phyloP scores from a whole-genome alignment of 2,329 filamentous ascomycete genomes.

The Fusarium cyanostomum region DNA sequence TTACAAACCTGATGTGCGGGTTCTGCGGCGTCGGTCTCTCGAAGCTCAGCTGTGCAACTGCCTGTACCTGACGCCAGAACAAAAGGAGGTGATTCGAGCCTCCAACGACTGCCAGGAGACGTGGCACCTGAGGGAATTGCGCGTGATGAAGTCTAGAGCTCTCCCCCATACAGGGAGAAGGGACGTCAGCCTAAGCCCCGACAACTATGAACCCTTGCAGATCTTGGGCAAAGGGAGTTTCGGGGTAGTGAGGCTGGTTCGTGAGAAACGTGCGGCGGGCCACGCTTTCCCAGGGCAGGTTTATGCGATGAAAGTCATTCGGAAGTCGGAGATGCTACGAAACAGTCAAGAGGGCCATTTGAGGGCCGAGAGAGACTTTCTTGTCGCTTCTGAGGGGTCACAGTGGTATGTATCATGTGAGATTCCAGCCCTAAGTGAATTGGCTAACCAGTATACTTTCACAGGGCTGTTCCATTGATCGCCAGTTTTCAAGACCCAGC shows the following conservation, averaged over 20 bases:
- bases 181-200: conserved; percentile 23
- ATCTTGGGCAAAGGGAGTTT: conserved; percentile 94
- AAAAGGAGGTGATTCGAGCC: conserved; percentile 62
- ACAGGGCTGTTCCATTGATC: conserved; percentile 86
- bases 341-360: conserved; percentile 94
- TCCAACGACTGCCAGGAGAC: conserved; percentile 75
- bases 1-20: conserved; percentile 51
- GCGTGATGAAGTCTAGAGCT: conserved; percentile 73
- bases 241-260: conserved; percentile 87
- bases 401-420: conserved; percentile 65
- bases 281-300: conserved; percentile 60
- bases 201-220: conserved; percentile 78
- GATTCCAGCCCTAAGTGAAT: not conserved
- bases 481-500: conserved; percentile 87
- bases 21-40: conserved; percentile 47
- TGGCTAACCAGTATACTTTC: not conserved
- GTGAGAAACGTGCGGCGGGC: conserved; percentile 62
- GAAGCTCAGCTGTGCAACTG: conserved; percentile 64
- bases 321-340: conserved; percentile 90
- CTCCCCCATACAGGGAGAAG: conserved; percentile 30
- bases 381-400: conserved; percentile 88
- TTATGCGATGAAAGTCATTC: conserved; percentile 97
- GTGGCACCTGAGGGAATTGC: conserved; percentile 76
- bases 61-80: conserved; percentile 61
- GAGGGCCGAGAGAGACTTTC: conserved; percentile 88